These are phyloP conservation scores for Eurotiales sp. DNA, from an alignment of 2,329 filamentous ascomycete species.

Conservation along the genomic window DNA sequence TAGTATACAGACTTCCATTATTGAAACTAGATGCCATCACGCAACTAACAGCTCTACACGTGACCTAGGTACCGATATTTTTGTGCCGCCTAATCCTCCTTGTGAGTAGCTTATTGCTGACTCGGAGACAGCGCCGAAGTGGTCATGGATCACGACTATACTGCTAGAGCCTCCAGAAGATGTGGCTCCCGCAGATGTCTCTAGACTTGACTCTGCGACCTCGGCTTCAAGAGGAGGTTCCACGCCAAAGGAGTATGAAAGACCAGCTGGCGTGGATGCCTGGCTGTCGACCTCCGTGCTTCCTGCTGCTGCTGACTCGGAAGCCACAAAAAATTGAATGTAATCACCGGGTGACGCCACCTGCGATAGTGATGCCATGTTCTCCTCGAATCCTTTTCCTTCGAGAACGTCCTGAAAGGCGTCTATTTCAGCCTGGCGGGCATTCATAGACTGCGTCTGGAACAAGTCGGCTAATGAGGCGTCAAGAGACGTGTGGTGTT, in stretches of 20 bases:
- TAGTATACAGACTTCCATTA: background rate
- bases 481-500: slow-evolving; percentile 6
- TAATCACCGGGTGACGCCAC: slow-evolving; percentile 35
- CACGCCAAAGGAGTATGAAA: slow-evolving; percentile 32
- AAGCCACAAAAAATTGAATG: slow-evolving; percentile 40
- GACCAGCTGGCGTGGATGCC: background rate
- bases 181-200: background rate
- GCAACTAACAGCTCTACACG: slow-evolving; percentile 21
- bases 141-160: slow-evolving; percentile 25
- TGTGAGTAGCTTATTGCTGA: too few relatives aligned
- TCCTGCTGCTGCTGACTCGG: slow-evolving; percentile 22
- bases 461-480: background rate
- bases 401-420: slow-evolving; percentile 17
- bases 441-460: background rate
- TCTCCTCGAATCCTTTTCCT: slow-evolving; percentile 21
- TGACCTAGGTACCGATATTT: slow-evolving; percentile 33
- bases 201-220: background rate
- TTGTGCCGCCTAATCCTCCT: slow-evolving; percentile 22
- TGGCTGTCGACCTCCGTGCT: background rate
- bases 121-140: slow-evolving; percentile 39
- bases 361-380: slow-evolving; percentile 38
- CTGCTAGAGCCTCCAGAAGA: slow-evolving; percentile 12
- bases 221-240: slow-evolving; percentile 25
- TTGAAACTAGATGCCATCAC: background rate
- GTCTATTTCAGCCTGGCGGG: background rate